phyloP scores from a whole-genome alignment of 2,329 filamentous ascomycete species.

The Calonectria hawksworthii region DNA sequence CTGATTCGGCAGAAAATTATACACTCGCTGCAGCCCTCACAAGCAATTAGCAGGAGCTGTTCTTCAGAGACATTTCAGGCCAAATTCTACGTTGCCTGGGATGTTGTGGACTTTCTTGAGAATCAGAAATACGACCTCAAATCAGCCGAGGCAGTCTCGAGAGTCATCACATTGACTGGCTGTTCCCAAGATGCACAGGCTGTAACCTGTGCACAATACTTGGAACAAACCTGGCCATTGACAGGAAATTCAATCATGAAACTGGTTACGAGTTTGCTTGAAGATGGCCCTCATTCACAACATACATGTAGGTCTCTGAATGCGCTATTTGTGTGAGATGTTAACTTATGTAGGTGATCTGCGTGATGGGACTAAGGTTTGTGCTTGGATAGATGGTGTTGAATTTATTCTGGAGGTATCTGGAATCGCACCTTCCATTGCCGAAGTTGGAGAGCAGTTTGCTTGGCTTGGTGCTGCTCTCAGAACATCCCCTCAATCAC shows the following conservation, averaged over 20 bases:
- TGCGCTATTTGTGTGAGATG: too few relatives aligned
- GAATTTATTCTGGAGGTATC: neutral
- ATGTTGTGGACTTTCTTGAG: neutral
- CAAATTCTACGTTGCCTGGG: neutral
- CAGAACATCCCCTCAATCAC: neutral
- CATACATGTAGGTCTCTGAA: too few relatives aligned
- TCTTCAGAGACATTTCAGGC: too few relatives aligned
- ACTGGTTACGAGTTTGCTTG: too few relatives aligned
- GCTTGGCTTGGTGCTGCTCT: constrained; percentile 21
- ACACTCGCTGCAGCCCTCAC: too few relatives aligned
- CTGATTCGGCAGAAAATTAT: too few relatives aligned
- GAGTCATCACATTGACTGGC: constrained; percentile 5
- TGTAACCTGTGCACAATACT: neutral
- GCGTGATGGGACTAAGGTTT: neutral
- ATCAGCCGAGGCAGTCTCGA: neutral
- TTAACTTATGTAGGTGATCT: too few relatives aligned
- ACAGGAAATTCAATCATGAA: neutral
- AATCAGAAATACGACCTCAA: neutral
- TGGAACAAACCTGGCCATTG: constrained; percentile 5
- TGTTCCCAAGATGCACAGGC: constrained; percentile 7
- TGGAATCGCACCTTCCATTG: neutral
- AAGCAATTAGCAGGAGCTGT: too few relatives aligned
- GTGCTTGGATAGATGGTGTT: neutral
- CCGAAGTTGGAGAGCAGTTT: constrained; percentile 23
- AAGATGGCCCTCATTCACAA: too few relatives aligned